phyloP scores from a whole-genome alignment of 148 eudicot genomes.

The Camellia granthamiana region DNA sequence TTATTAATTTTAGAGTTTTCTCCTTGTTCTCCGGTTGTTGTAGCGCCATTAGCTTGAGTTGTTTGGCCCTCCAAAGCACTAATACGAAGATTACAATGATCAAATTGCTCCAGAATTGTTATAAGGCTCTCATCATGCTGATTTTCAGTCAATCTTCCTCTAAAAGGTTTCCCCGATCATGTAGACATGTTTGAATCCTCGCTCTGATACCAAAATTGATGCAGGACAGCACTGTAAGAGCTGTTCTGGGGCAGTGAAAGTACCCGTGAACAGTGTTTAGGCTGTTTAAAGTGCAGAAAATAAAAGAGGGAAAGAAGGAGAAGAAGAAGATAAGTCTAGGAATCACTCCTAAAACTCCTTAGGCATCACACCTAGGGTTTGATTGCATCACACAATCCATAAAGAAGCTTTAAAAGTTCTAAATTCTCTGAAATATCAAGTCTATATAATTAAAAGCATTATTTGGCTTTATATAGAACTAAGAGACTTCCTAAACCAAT shows the following conservation, averaged over 20 bases:
- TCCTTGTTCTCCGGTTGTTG: neutral
- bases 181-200: neutral
- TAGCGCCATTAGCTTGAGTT: neutral
- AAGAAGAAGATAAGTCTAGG: too few relatives aligned
- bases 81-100: neutral
- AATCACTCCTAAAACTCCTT: neutral
- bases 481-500: too few relatives aligned
- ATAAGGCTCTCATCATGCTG: neutral
- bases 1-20: neutral
- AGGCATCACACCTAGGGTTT: too few relatives aligned
- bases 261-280: neutral
- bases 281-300: neutral
- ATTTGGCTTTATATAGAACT: too few relatives aligned
- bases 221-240: neutral
- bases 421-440: too few relatives aligned
- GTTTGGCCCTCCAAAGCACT: constrained; percentile 4
- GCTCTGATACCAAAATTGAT: neutral
- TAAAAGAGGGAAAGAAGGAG: neutral
- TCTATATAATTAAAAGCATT: too few relatives aligned
- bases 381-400: too few relatives aligned
- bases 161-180: neutral
- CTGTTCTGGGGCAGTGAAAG: neutral
- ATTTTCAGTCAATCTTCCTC: neutral
- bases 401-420: too few relatives aligned
- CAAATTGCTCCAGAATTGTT: neutral